Evolutionary conservation across 2,329 filamentous ascomycete genomes (phyloP).

Genomic region (Penicillium sp.): DNA sequence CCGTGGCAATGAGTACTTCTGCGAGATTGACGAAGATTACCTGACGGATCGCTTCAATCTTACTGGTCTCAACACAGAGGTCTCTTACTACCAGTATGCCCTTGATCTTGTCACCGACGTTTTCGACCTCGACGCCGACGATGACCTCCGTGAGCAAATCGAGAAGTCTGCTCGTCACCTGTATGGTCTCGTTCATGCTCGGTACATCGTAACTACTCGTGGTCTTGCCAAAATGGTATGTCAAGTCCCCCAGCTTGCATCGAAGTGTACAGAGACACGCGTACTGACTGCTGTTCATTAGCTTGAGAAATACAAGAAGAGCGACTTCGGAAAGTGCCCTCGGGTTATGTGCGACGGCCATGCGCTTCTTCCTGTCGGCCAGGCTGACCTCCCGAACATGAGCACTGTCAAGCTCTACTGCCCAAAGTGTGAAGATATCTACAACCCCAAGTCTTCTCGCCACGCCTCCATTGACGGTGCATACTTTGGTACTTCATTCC

Average conservation of each 20-base stretch:
- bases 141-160: slow-evolving; percentile 96
- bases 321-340: slow-evolving; percentile 96
- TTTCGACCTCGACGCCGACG: slow-evolving; percentile 97
- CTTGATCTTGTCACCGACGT: slow-evolving; percentile 96
- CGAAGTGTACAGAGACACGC: not conserved
- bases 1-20: slow-evolving; percentile 97
- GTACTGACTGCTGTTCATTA: slow-evolving; percentile 42
- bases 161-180: slow-evolving; percentile 95
- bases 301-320: slow-evolving; percentile 99
- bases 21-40: slow-evolving; percentile 99
- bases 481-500: slow-evolving; percentile 97
- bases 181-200: slow-evolving; percentile 92
- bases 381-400: slow-evolving; percentile 82
- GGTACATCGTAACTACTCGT: slow-evolving; percentile 94
- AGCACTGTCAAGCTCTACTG: slow-evolving; percentile 98
- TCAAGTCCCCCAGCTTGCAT: slow-evolving; percentile 1
- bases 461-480: slow-evolving; percentile 95
- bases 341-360: slow-evolving; percentile 94
- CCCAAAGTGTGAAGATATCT: slow-evolving; percentile 94
- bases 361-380: slow-evolving; percentile 90
- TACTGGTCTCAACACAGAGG: slow-evolving; percentile 93
- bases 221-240: slow-evolving; percentile 94
- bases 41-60: slow-evolving; percentile 97
- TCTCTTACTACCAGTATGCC: slow-evolving; percentile 98
- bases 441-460: slow-evolving; percentile 96